Evolutionary conservation across 352 stramenopile species (phyloP).

Genomic region (Phytophthora ramorum): DNA sequence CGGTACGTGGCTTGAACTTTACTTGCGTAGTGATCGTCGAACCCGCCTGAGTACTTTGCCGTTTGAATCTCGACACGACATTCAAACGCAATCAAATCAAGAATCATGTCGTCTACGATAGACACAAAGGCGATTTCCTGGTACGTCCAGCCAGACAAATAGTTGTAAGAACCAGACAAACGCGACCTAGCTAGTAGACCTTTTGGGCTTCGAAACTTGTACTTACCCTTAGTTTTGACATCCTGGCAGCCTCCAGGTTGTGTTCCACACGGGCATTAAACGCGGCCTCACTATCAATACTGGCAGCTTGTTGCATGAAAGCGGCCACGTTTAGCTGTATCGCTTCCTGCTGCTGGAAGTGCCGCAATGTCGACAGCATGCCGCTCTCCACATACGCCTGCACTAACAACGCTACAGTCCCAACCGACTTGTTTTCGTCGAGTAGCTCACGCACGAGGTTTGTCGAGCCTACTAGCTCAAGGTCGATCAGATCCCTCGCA

Average conservation of each 20-base stretch:
- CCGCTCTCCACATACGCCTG: constrained; percentile 57
- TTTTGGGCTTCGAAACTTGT: no score
- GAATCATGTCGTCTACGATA: constrained; percentile 71
- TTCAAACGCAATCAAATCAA: constrained; percentile 60
- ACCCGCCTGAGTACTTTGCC: constrained; percentile 65
- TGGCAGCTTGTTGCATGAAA: constrained; percentile 36
- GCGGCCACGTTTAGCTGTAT: constrained; percentile 46
- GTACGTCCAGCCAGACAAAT: background rate
- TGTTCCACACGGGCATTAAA: constrained; percentile 32
- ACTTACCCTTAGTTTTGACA: constrained; percentile 47
- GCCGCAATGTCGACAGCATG: constrained; percentile 40
- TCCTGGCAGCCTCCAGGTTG: constrained; percentile 47
- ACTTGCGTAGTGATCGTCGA: constrained; percentile 69
- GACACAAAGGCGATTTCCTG: constrained; percentile 56
- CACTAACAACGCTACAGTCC: constrained; percentile 50
- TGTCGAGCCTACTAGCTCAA: constrained; percentile 16
- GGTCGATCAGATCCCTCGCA: background rate
- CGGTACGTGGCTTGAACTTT: constrained; percentile 76
- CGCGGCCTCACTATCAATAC: constrained; percentile 13
- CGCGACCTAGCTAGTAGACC: background rate
- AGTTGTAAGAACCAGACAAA: constrained; percentile 1
- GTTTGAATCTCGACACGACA: constrained; percentile 61
- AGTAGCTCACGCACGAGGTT: constrained; percentile 33
- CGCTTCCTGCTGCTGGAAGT: constrained; percentile 57
- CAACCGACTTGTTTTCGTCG: constrained; percentile 32